Evolutionary conservation across 257 asterid genomes (phyloP).

Genomic region (Thymus quinquecostatus): DNA sequence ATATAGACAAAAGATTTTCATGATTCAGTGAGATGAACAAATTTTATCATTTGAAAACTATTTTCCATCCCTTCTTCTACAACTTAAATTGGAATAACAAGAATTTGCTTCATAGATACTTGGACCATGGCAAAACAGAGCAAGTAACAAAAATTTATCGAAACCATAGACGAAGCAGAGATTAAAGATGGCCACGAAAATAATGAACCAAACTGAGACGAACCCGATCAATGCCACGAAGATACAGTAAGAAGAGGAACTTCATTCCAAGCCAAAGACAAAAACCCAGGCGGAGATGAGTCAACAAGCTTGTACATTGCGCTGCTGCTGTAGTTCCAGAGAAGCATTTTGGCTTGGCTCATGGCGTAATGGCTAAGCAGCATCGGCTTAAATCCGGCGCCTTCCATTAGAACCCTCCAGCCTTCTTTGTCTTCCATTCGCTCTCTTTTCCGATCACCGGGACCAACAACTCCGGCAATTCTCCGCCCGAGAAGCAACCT

Average conservation of each 20-base stretch:
- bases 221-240: slow-evolving; percentile 70
- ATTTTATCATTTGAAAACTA: too few relatives aligned
- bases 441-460: slow-evolving; percentile 52
- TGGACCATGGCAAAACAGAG: too few relatives aligned
- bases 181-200: too few relatives aligned
- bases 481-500: slow-evolving; percentile 67
- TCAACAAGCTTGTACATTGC: slow-evolving; percentile 61
- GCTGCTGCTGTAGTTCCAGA: slow-evolving; percentile 83
- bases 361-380: slow-evolving; percentile 80
- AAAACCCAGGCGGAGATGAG: slow-evolving; percentile 76
- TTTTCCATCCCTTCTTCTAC: too few relatives aligned
- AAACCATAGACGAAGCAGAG: too few relatives aligned
- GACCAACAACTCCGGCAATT: slow-evolving; percentile 68
- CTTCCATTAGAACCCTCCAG: slow-evolving; percentile 81
- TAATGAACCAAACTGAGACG: too few relatives aligned
- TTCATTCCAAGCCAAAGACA: slow-evolving; percentile 89
- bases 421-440: slow-evolving; percentile 83
- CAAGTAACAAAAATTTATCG: too few relatives aligned
- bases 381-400: slow-evolving; percentile 72
- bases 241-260: slow-evolving; percentile 85
- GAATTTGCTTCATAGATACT: too few relatives aligned
- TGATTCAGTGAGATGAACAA: too few relatives aligned
- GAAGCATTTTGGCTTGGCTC: slow-evolving; percentile 85
- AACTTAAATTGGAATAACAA: too few relatives aligned
- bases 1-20: too few relatives aligned